These are phyloP conservation scores for Schizosaccharomyces japonicus DNA, from an alignment of 805 yeast genomes.

Conservation along the genomic window DNA sequence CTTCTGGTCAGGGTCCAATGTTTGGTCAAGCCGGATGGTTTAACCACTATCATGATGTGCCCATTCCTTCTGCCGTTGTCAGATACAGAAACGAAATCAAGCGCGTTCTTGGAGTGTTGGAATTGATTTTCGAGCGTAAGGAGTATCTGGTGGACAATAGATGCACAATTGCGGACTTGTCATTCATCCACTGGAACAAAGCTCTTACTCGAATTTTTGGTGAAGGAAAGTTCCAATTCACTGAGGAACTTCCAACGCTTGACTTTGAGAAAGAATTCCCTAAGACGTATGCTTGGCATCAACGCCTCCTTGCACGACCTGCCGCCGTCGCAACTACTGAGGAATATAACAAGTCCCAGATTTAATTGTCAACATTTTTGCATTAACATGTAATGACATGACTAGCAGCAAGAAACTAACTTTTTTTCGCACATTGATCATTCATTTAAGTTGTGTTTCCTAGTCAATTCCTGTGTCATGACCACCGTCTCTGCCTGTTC, in stretches of 20 bases:
- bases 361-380: too few species aligned
- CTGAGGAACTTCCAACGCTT: not conserved
- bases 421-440: too few species aligned
- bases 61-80: constrained; percentile 61
- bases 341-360: too few species aligned
- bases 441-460: too few species aligned
- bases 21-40: constrained; percentile 55
- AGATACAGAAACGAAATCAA: constrained; percentile 70
- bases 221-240: not conserved
- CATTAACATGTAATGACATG: too few species aligned
- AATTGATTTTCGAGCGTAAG: constrained; percentile 60
- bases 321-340: not conserved
- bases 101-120: constrained; percentile 64
- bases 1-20: constrained; percentile 2
- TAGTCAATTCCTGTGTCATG: too few species aligned
- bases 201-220: not conserved
- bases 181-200: constrained; percentile 62
- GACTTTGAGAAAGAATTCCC: not conserved
- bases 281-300: not conserved
- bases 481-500: too few species aligned
- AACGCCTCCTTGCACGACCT: not conserved
- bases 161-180: constrained; percentile 54
- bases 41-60: constrained; percentile 56
- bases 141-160: constrained; percentile 73
- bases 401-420: too few species aligned